Percentiles rank a stretch among this genome's conserved stretches.
These are phyloP conservation scores for Tuber umbilicatum DNA, from an alignment of 495 filamentous ascomycete species.

Conservation along the genomic window DNA sequence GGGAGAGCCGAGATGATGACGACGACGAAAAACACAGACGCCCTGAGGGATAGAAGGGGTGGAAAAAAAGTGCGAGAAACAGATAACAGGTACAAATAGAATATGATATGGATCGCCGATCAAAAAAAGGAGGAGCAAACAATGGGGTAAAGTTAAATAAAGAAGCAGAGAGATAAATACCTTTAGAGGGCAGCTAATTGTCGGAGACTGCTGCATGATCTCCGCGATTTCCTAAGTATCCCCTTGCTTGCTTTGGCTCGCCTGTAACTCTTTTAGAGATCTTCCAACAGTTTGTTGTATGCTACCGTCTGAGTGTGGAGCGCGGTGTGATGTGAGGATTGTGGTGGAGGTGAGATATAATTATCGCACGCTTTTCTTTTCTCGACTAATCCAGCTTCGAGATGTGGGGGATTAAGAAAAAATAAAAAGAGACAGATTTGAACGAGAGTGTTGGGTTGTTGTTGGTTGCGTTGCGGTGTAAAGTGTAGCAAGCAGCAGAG, in stretches of 20 bases:
- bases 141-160: background rate
- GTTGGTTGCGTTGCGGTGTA: conserved; percentile 7
- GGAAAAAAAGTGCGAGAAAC: conserved; percentile 2
- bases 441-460: conserved; percentile 17
- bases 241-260: conserved; percentile 19
- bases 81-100: conserved; percentile 6
- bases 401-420: conserved; percentile 27
- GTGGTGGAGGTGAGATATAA: conserved; percentile 31
- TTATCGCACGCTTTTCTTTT: conserved; percentile 28
- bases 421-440: conserved; percentile 24
- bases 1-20: background rate
- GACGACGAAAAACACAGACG: background rate
- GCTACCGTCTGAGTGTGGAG: conserved; percentile 9
- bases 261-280: conserved; percentile 26
- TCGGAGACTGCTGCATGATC: conserved; percentile 43
- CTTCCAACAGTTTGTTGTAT: conserved; percentile 28
- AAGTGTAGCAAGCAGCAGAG: conserved; percentile 16
- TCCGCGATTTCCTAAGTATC: conserved; percentile 34
- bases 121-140: conserved; percentile 1
- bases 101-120: conserved; percentile 8
- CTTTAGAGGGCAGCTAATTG: conserved; percentile 43
- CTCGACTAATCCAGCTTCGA: conserved; percentile 26
- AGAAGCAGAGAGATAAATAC: conserved; percentile 23
- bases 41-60: background rate
- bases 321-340: conserved; percentile 8